A percentile compares a stretch with the other conserved stretches of the same genome.
phyloP scores from a whole-genome alignment of 176 grass and related monocot genomes.

The Carex cristatella region DNA sequence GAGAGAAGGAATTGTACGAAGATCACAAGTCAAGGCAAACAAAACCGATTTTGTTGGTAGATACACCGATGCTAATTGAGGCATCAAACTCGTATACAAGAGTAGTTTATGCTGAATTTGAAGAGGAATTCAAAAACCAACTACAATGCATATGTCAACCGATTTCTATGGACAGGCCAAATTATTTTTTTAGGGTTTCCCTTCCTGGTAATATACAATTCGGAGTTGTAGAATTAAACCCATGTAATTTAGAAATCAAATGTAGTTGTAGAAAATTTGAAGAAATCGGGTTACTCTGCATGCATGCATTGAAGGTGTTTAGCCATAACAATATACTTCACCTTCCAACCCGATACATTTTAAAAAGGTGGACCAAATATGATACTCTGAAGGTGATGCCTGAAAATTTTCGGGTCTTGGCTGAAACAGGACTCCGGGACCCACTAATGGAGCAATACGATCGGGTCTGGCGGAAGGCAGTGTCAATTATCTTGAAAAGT shows the following conservation, averaged over 20 bases:
- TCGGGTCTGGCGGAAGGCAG: slow-evolving; percentile 36
- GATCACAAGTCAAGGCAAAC: slow-evolving; percentile 43
- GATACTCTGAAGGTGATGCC: slow-evolving; percentile 31
- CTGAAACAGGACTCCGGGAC: slow-evolving; percentile 19
- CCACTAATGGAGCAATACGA: slow-evolving; percentile 20
- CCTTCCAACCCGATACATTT: slow-evolving; percentile 40
- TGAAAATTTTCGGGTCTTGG: slow-evolving; percentile 12
- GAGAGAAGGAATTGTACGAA: slow-evolving; percentile 40
- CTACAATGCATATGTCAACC: slow-evolving; percentile 39
- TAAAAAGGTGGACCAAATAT: slow-evolving; percentile 49
- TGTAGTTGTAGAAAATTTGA: slow-evolving; percentile 51
- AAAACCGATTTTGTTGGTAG: slow-evolving; percentile 39
- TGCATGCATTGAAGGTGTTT: slow-evolving; percentile 47
- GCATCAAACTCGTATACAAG: slow-evolving; percentile 41
- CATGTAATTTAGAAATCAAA: slow-evolving; percentile 20
- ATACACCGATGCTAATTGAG: slow-evolving; percentile 47
- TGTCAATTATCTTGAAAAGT: slow-evolving; percentile 41
- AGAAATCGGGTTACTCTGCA: slow-evolving; percentile 35
- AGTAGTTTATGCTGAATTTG: slow-evolving; percentile 39
- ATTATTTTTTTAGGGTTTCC: slow-evolving; percentile 38
- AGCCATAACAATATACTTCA: slow-evolving; percentile 36
- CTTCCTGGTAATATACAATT: slow-evolving; percentile 29
- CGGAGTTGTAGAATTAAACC: slow-evolving; percentile 38
- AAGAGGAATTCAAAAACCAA: slow-evolving; percentile 36
- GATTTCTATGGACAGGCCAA: slow-evolving; percentile 29